A percentile compares a stretch with the other conserved stretches of the same genome.
phyloP scores from a whole-genome alignment of 2,329 filamentous ascomycete species.

The Aspergillus jensenii region DNA sequence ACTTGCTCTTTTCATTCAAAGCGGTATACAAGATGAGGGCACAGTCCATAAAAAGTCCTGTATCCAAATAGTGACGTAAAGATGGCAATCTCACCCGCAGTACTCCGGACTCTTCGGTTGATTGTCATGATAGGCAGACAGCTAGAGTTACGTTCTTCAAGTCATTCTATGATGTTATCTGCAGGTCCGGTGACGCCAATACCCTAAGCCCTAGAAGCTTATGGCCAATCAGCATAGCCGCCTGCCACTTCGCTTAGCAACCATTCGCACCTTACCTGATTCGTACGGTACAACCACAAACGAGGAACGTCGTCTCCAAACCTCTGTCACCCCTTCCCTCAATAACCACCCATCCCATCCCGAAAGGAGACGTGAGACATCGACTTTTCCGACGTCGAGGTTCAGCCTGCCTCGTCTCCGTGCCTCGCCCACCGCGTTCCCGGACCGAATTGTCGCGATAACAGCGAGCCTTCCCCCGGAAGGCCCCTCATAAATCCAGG shows the following conservation, averaged over 20 bases:
- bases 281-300: constrained; percentile 36
- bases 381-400: constrained; percentile 26
- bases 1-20: neutral
- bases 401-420: constrained; percentile 34
- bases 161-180: constrained; percentile 26
- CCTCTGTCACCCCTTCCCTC: constrained; percentile 32
- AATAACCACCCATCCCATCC: constrained; percentile 18
- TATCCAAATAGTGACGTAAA: constrained; percentile 1
- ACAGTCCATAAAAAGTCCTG: neutral
- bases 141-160: neutral
- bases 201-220: constrained; percentile 42
- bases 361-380: constrained; percentile 30
- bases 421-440: constrained; percentile 22
- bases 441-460: constrained; percentile 48
- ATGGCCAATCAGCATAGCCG: constrained; percentile 20
- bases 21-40: neutral
- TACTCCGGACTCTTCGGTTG: neutral
- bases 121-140: neutral
- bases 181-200: constrained; percentile 33
- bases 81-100: neutral
- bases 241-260: constrained; percentile 38
- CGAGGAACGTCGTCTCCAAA: constrained; percentile 32
- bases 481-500: constrained; percentile 48
- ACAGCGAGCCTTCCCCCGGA: constrained; percentile 51
- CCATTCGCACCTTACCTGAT: constrained; percentile 37